Percentiles rank a stretch among this genome's conserved stretches.
phyloP scores from a whole-genome alignment of 306 rosid species.

The Myrica gale region DNA sequence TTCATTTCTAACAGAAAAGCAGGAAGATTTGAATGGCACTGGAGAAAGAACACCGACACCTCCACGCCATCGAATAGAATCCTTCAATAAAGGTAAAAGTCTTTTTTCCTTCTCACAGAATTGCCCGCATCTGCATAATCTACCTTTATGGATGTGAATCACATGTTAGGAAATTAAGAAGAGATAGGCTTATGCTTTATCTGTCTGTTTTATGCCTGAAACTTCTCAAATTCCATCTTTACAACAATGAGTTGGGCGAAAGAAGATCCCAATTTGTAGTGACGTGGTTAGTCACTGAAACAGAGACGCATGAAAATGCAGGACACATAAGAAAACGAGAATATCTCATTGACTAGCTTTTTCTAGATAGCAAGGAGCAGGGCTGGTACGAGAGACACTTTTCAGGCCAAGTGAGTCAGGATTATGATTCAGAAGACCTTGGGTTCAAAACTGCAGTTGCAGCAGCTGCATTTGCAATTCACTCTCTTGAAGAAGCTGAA shows the following conservation, averaged over 20 bases:
- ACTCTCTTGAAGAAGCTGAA: slow-evolving; percentile 48
- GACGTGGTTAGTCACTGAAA: neutral
- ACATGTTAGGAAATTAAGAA: neutral
- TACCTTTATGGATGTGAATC: neutral
- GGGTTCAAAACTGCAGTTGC: slow-evolving; percentile 58
- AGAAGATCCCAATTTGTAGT: neutral
- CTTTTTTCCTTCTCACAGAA: neutral
- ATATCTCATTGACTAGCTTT: neutral
- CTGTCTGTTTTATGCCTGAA: neutral
- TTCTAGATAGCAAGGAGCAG: slow-evolving; percentile 22
- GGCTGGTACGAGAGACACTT: slow-evolving; percentile 24
- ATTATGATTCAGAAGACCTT: slow-evolving; percentile 33
- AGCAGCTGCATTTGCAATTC: slow-evolving; percentile 60
- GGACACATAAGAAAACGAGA: neutral
- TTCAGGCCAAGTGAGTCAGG: slow-evolving; percentile 27
- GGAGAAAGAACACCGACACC: slow-evolving; percentile 11
- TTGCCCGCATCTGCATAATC: neutral
- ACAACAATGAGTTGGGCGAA: neutral
- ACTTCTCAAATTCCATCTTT: neutral
- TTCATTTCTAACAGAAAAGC: too few relatives aligned
- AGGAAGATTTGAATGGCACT: slow-evolving; percentile 22
- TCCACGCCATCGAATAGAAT: slow-evolving; percentile 18
- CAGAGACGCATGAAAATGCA: neutral
- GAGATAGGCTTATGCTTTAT: neutral
- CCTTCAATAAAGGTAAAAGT: slow-evolving; percentile 30